phyloP scores from a whole-genome alignment of 495 filamentous ascomycete species.

The Corynascus novoguineensis region DNA sequence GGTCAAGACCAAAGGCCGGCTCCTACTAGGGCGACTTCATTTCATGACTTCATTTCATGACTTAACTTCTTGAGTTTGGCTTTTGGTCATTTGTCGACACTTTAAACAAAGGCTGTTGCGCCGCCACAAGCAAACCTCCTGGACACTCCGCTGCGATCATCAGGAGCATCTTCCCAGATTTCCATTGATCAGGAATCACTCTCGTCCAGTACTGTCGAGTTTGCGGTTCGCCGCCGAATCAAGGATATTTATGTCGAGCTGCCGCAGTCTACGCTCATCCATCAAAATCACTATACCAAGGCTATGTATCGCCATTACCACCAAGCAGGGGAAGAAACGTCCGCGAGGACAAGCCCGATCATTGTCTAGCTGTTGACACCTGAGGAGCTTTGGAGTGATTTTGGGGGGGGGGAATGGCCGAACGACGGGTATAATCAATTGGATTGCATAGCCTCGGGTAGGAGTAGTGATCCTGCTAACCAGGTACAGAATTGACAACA shows the following conservation, averaged over 20 bases:
- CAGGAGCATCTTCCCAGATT: background rate
- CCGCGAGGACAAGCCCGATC: background rate
- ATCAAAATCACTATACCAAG: constrained; percentile 17
- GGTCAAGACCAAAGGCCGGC: background rate
- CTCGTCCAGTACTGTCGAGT: background rate
- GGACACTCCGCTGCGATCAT: background rate
- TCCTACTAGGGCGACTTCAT: background rate
- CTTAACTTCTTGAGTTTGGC: background rate
- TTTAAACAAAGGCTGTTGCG: too few relatives aligned
- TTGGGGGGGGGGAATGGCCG: background rate
- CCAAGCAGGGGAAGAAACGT: constrained; percentile 19
- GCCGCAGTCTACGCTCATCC: constrained; percentile 21
- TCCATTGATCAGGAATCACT: background rate
- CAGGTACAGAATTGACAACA: too few relatives aligned
- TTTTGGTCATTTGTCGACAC: background rate
- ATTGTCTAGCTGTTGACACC: constrained; percentile 1
- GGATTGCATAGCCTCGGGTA: too few relatives aligned
- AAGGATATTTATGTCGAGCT: constrained; percentile 19
- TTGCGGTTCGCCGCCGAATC: background rate
- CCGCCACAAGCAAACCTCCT: background rate
- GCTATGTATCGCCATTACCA: constrained; percentile 17
- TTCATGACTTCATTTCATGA: too few relatives aligned
- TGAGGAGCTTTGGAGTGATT: background rate
- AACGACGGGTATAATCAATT: too few relatives aligned
- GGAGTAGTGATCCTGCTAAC: too few relatives aligned